Evolutionary conservation across 305 asterid genomes (phyloP), one percentile per base, ranked within the genome.

Genomic region (Fraxinus dipetala): DNA sequence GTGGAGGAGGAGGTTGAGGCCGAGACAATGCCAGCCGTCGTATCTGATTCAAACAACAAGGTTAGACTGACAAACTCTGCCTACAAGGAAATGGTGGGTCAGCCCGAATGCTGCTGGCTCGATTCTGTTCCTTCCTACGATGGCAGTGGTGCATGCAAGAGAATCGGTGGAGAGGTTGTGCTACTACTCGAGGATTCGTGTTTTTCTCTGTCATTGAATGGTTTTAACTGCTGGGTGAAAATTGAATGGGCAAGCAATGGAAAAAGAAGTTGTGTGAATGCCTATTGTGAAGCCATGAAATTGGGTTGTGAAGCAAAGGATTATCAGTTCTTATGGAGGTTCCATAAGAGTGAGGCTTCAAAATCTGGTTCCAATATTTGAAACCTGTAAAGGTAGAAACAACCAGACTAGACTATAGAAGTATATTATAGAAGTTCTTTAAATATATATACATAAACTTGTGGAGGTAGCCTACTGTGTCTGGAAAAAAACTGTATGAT

Each of bases 71-170:
- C 92, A 13, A 95, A 95, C 72, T 82, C 98, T 6, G 97, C 97
- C 0, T 95, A 92, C 87, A 93, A 90, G 82, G 97, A 92, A 81
- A 90, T 95, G 96, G 89, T 93, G 10, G 98, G 99, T 4, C 99
- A 95, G 88, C 99, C 99, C 0, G 96, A 93, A 67, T 95, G 98
- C 78, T 83, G 90, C 63, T 95, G 99, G 99, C 90, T 94, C 1
- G 98, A 92, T 10, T 86, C 87, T 82, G 85, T 88, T 83, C 11
- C 81, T 11, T 34, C 48, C 1, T 40, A 59, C 30, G 72, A 76
- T 10, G 87, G 89, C 0, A 75, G 85, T 2, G 83, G 85, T 59
- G 88, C 87, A 80, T 81, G 90, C 83, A 90, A 84, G 93, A 89
- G 97, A 76, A 93, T 95, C 16, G 93, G 98, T 2, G 99, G 98